Percentiles rank a stretch among this genome's conserved stretches.
These are phyloP conservation scores for Ceratobasidium sp. DNA, from an alignment of 1,284 basidiomycete species.

Conservation along the genomic window DNA sequence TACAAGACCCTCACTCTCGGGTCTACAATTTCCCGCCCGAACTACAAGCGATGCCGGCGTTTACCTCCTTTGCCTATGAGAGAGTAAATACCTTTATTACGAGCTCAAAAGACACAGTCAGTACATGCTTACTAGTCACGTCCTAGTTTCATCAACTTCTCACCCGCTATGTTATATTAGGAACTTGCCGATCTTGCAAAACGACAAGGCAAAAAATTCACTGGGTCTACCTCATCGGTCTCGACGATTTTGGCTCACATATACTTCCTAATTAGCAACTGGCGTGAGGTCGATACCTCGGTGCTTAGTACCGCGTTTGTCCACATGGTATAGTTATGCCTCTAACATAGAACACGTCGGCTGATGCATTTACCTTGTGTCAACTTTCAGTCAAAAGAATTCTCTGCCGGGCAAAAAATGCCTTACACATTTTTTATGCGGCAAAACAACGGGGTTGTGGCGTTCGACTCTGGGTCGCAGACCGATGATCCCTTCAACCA, in stretches of 20 bases:
- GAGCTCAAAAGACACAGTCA: slow-evolving; percentile 79
- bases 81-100: slow-evolving; percentile 78
- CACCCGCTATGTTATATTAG: slow-evolving; percentile 51
- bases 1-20: slow-evolving; percentile 83
- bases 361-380: slow-evolving; percentile 22
- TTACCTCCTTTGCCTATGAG: slow-evolving; percentile 91
- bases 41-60: slow-evolving; percentile 74
- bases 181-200: slow-evolving; percentile 71
- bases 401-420: slow-evolving; percentile 82
- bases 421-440: slow-evolving; percentile 76
- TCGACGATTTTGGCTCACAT: slow-evolving; percentile 85
- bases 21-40: slow-evolving; percentile 86
- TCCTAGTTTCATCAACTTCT: slow-evolving; percentile 18
- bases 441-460: slow-evolving; percentile 68
- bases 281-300: slow-evolving; percentile 66
- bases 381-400: slow-evolving; percentile 61
- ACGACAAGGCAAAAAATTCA: slow-evolving; percentile 66
- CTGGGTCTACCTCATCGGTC: slow-evolving; percentile 92
- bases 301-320: slow-evolving; percentile 66
- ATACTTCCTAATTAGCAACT: slow-evolving; percentile 80
- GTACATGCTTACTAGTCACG: slow-evolving; percentile 43
- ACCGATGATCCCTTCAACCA: slow-evolving; percentile 58
- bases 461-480: slow-evolving; percentile 73
- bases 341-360: not conserved
- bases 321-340: slow-evolving; percentile 60